Evolutionary conservation across 2,329 filamentous ascomycete genomes (phyloP).

Genomic region (Ilyonectria robusta): DNA sequence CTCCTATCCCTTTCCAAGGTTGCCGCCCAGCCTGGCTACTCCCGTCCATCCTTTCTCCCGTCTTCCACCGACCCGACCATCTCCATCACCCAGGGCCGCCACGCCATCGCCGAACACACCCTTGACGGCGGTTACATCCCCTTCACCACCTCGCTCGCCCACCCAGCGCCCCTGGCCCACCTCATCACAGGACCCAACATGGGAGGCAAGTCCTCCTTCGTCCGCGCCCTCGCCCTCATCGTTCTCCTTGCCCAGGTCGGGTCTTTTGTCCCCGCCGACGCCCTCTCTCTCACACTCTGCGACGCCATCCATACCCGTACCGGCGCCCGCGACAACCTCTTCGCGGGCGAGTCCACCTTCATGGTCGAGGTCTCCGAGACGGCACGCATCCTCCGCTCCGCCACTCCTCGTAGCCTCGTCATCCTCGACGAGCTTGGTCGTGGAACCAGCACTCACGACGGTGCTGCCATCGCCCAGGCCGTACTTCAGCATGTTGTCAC

Average conservation of each 20-base stretch:
- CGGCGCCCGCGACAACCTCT: slow-evolving; percentile 96
- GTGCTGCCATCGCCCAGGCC: slow-evolving; percentile 93
- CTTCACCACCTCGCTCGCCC: slow-evolving; percentile 83
- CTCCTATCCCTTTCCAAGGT: slow-evolving; percentile 88
- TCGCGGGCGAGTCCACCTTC: slow-evolving; percentile 94
- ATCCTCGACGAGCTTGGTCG: slow-evolving; percentile 95
- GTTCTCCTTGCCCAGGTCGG: slow-evolving; percentile 95
- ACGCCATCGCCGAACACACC: slow-evolving; percentile 96
- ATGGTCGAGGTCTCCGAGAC: slow-evolving; percentile 98
- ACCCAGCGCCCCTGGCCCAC: slow-evolving; percentile 77
- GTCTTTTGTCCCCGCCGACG: slow-evolving; percentile 88
- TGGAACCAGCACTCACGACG: slow-evolving; percentile 95
- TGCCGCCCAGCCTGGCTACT: slow-evolving; percentile 89
- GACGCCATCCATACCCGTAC: slow-evolving; percentile 97
- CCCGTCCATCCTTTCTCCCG: slow-evolving; percentile 78
- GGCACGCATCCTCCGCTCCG: slow-evolving; percentile 88
- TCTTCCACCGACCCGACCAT: slow-evolving; percentile 77
- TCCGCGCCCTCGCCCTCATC: slow-evolving; percentile 91
- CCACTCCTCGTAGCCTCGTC: slow-evolving; percentile 86
- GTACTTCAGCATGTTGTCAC: slow-evolving; percentile 89
- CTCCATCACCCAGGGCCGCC: slow-evolving; percentile 75
- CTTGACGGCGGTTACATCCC: slow-evolving; percentile 91
- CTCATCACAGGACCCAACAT: slow-evolving; percentile 98
- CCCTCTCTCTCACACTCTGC: slow-evolving; percentile 82
- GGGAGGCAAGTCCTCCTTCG: slow-evolving; percentile 98